Base-by-base conservation (phyloP, 2,329 filamentous ascomycete species). In the Cercospora zeina region DNA sequence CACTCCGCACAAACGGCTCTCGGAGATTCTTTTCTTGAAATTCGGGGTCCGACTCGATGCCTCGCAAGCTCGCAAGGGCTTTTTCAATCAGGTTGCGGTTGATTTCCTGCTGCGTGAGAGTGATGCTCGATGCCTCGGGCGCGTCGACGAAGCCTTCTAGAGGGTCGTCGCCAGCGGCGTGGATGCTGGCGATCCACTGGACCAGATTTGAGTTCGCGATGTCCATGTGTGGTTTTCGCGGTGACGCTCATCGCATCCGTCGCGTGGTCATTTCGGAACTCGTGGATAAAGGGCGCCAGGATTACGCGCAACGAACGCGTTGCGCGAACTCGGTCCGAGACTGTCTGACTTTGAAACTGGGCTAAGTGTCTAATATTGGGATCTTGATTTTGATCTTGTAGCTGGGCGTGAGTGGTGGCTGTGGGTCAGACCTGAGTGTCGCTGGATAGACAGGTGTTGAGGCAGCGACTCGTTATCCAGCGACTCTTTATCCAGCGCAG, bases 161-260 rank as follows among this genome's bases (percentile, higher is more conserved):
- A 8, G 36, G 34, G 27, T 27, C 24, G 36, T 56, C 54, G 37
- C 54, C 37, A 10, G 54, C 54, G 16, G 54, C 54, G 42, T 56
- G 54, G 16, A 42, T 56, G 37, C 33, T 56, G 19, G 54, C 54
- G 36, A 56, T 56, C 21, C 33, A 39, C 54, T 56, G 34, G 16
- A 42, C 54, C 34, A 56, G 36, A 31, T 42, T 30, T 30, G 54
- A 30, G 54, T 39, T 45, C 34, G 54, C 54, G 27, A 56, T 39
- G 11, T 51, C 47, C 47, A 51, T 51, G 24, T 51, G 47, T 19
- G 47, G 47, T 21, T n/a, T n/a, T 51, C 30, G 47, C 30, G 47
- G 47, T 51, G 47, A n/a, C 24, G 47, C 47, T 33, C 47, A 31
- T n/a, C n/a, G n/a, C n/a, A n/a, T n/a, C n/a, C n/a, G 16, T 45